Conservation (phyloP, 139 green algal genomes). For the Tetraselmis chui region DNA sequence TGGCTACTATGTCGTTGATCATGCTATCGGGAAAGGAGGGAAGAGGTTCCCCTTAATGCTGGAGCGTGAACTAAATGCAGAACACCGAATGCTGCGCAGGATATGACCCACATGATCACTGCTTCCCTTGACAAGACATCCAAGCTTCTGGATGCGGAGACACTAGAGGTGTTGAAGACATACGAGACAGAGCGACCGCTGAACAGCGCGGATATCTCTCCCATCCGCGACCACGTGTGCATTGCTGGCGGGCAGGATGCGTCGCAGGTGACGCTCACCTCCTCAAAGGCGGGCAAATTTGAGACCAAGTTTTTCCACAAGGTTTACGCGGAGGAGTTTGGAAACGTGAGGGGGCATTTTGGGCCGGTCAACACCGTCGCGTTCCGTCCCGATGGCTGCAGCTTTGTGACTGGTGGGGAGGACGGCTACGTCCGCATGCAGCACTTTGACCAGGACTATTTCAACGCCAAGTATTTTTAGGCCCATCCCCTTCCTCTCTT, state of each 20-base stretch:
- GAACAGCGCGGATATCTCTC: conserved; percentile 85
- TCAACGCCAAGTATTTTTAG: not conserved
- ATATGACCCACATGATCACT: conserved; percentile 91
- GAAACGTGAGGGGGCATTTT: conserved; percentile 93
- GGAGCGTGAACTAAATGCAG: no score
- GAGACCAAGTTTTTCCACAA: conserved; percentile 97
- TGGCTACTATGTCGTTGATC: no score
- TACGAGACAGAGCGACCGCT: conserved; percentile 84
- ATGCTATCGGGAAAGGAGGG: not conserved
- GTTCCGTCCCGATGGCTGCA: conserved; percentile 81
- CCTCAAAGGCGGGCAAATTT: conserved; percentile 82
- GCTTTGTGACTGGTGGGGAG: conserved; percentile 71
- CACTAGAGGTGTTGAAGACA: conserved; percentile 83
- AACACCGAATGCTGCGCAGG: conserved; percentile 36
- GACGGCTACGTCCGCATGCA: conserved; percentile 97
- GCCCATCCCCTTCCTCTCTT: not conserved
- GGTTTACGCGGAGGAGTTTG: conserved; percentile 95
- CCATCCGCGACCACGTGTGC: conserved; percentile 84
- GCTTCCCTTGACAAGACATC: conserved; percentile 86
- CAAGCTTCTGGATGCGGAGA: conserved; percentile 77
- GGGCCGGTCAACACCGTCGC: conserved; percentile 93
- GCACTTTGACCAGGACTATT: conserved; percentile 70
- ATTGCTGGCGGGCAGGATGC: conserved; percentile 86
- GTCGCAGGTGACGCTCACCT: conserved; percentile 82
- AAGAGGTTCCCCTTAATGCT: no score